phyloP scores from a whole-genome alignment of 441 rosid genomes.

The Euphorbia celastroides region DNA sequence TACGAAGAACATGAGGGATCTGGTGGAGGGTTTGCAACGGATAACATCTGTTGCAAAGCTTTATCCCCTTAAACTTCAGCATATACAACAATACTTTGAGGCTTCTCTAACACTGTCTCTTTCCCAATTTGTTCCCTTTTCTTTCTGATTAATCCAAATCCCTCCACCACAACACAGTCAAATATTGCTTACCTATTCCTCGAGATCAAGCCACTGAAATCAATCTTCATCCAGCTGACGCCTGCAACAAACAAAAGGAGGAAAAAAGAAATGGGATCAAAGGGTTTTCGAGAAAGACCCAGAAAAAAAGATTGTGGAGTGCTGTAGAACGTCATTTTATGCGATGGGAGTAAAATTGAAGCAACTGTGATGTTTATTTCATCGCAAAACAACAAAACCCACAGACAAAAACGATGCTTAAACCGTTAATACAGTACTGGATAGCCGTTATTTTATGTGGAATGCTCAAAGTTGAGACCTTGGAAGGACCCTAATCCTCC shows the following conservation, averaged over 20 bases:
- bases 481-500: no score
- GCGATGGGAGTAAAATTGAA: slow-evolving; percentile 45
- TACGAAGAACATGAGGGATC: slow-evolving; percentile 59
- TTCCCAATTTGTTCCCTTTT: neutral
- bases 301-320: slow-evolving; percentile 18
- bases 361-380: slow-evolving; percentile 24
- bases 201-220: no score
- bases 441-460: no score
- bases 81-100: slow-evolving; percentile 40
- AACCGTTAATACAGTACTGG: slow-evolving; percentile 15
- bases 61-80: slow-evolving; percentile 66
- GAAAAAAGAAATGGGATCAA: slow-evolving; percentile 9
- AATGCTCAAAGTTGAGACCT: no score
- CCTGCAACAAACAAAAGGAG: slow-evolving; percentile 24
- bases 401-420: slow-evolving; percentile 32
- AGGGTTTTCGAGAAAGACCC: slow-evolving; percentile 19
- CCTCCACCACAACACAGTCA: slow-evolving; percentile 25
- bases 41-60: slow-evolving; percentile 89
- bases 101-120: slow-evolving; percentile 15
- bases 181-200: slow-evolving; percentile 17
- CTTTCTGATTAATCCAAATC: slow-evolving; percentile 15
- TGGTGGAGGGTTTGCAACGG: slow-evolving; percentile 72
- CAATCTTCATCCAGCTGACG: no score
- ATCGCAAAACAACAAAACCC: slow-evolving; percentile 33
- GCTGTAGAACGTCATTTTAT: slow-evolving; percentile 65